These are phyloP conservation scores for Pythium angustatum DNA, from an alignment of 352 stramenopile species.

Conservation along the genomic window DNA sequence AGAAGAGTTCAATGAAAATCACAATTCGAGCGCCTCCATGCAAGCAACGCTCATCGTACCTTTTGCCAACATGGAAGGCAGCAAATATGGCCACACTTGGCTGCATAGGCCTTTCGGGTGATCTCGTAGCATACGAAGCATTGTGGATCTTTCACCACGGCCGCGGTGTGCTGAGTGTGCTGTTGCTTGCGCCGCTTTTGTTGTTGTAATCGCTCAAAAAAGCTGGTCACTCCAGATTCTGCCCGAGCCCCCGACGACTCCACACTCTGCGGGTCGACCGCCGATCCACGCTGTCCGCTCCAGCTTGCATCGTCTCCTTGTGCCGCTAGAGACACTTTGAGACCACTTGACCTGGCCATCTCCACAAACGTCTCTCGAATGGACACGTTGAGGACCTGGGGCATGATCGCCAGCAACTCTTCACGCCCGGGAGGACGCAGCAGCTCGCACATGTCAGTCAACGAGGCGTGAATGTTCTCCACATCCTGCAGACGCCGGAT, in stretches of 20 bases:
- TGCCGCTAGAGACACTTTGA: constrained; percentile 26
- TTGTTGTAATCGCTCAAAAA: constrained; percentile 73
- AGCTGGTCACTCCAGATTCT: constrained; percentile 30
- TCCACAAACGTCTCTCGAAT: constrained; percentile 54
- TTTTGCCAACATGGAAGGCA: constrained; percentile 85
- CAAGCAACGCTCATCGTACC: constrained; percentile 39
- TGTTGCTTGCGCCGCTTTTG: constrained; percentile 51
- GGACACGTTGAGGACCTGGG: constrained; percentile 52
- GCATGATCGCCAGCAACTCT: constrained; percentile 65
- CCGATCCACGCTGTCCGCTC: not conserved
- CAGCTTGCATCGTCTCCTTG: not conserved
- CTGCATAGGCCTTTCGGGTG: constrained; percentile 70
- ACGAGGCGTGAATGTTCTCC: constrained; percentile 40
- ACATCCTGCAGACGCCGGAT: constrained; percentile 55
- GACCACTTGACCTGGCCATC: constrained; percentile 36
- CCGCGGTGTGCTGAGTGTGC: constrained; percentile 29
- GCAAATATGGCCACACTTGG: constrained; percentile 83
- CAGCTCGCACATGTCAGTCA: constrained; percentile 57
- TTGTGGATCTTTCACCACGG: constrained; percentile 74
- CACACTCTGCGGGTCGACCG: not conserved
- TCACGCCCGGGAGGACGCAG: constrained; percentile 40
- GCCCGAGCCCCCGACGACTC: no score
- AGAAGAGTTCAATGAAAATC: not conserved
- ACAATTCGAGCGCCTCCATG: not conserved
- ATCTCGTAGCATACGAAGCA: constrained; percentile 88